phyloP scores from a whole-genome alignment of 805 yeast species.

The Yarrowia deformans region DNA sequence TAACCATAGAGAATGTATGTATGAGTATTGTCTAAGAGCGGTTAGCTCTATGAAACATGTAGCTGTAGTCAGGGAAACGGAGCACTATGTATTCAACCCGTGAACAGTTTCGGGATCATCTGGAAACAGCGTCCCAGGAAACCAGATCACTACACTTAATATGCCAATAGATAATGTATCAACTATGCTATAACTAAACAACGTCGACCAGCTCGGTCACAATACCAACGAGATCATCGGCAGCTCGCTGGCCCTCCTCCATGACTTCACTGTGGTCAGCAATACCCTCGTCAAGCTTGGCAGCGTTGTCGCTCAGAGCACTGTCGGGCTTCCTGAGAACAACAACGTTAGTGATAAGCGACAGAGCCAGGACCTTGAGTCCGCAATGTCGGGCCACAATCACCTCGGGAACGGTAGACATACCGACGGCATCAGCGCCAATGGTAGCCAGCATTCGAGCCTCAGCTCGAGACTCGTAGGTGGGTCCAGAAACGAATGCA shows the following conservation, averaged over 20 bases:
- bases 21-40: not conserved
- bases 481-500: constrained; percentile 88
- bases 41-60: no score
- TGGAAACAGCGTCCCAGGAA: not conserved
- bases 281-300: constrained; percentile 60
- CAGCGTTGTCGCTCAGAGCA: constrained; percentile 44
- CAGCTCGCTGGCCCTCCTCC: constrained; percentile 79
- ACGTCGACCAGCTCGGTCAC: constrained; percentile 51
- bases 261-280: constrained; percentile 94
- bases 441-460: constrained; percentile 70
- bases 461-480: constrained; percentile 93
- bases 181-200: constrained; percentile 24
- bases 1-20: constrained; percentile 28
- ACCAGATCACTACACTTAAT: not conserved
- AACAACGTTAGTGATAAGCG: constrained; percentile 85
- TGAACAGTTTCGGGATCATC: no score
- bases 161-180: not conserved
- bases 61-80: no score
- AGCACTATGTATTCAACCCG: no score
- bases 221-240: constrained; percentile 76
- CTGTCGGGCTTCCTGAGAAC: constrained; percentile 60
- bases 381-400: constrained; percentile 90
- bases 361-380: constrained; percentile 79
- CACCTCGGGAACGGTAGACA: constrained; percentile 98
- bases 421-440: constrained; percentile 96